A percentile compares a stretch with the other conserved stretches of the same genome.
Evolutionary conservation across 805 yeast genomes (phyloP).

Genomic region (Yamadazyma olivae): DNA sequence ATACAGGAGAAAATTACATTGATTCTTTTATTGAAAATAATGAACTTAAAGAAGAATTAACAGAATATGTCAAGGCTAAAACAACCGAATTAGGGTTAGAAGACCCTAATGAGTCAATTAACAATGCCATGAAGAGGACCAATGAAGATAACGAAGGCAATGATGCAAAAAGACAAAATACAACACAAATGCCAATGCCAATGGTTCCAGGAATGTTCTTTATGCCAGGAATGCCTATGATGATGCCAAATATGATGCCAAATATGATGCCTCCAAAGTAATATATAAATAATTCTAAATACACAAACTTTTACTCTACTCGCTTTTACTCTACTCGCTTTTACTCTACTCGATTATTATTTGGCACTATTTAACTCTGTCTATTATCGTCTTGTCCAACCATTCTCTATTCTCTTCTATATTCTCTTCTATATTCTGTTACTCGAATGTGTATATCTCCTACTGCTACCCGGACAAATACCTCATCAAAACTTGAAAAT

Average conservation of each 20-base stretch:
- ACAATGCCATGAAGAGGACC: conserved; percentile 17
- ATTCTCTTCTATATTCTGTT: no score
- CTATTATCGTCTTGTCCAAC: no score
- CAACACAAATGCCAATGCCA: conserved; percentile 11
- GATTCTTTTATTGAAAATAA: conserved; percentile 67
- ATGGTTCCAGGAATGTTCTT: conserved; percentile 15
- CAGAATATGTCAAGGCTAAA: conserved; percentile 43
- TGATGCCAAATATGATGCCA: conserved; percentile 8
- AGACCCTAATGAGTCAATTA: conserved; percentile 20
- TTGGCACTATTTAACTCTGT: no score
- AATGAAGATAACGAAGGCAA: conserved; percentile 17
- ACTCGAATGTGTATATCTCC: no score
- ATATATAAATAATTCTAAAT: conserved; percentile 6
- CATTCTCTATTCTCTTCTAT: no score
- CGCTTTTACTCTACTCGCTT: no score
- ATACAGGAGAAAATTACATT: conserved; percentile 64
- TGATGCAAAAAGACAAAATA: conserved; percentile 26
- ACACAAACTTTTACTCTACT: no score
- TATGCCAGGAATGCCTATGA: conserved; percentile 12
- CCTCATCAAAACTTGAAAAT: background rate
- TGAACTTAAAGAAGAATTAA: conserved; percentile 54
- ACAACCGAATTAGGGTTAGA: conserved; percentile 31
- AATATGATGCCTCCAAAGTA: conserved; percentile 12
- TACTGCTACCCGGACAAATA: conserved; percentile 9
- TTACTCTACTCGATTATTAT: background rate